Percentiles rank a stretch among this genome's conserved stretches.
phyloP scores from a whole-genome alignment of 2,329 filamentous ascomycete species.

The Hymenoscyphus fructigenus region DNA sequence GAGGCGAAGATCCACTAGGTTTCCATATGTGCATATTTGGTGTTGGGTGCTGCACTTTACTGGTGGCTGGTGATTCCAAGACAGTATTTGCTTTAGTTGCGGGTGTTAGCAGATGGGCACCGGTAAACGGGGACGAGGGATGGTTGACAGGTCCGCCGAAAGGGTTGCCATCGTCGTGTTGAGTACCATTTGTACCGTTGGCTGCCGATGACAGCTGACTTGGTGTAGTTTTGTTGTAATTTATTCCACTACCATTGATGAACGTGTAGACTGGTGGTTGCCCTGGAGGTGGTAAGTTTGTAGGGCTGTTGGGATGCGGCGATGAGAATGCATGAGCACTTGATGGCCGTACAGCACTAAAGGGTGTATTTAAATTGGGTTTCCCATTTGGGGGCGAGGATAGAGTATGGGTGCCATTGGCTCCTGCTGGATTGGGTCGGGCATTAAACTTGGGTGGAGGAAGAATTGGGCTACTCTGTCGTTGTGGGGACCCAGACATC shows the following conservation, averaged over 20 bases:
- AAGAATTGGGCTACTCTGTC: conserved; percentile 13
- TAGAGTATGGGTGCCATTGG: conserved; percentile 9
- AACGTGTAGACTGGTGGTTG: conserved; percentile 30
- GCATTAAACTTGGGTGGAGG: conserved; percentile 10
- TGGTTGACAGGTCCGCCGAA: conserved; percentile 30
- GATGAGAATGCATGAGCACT: conserved; percentile 36
- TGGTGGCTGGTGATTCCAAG: conserved; percentile 19
- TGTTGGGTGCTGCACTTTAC: conserved; percentile 14
- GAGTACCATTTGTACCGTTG: conserved; percentile 11
- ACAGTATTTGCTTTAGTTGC: conserved; percentile 20
- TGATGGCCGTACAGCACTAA: conserved; percentile 21
- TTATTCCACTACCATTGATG: conserved; percentile 27
- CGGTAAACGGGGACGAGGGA: conserved; percentile 33
- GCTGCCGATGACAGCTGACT: conserved; percentile 3
- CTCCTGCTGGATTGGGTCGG: conserved; percentile 1
- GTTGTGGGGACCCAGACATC: conserved; percentile 16
- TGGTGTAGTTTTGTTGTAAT: conserved; percentile 12
- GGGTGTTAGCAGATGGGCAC: conserved; percentile 33
- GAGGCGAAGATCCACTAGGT: conserved; percentile 21
- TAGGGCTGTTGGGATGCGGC: conserved; percentile 35
- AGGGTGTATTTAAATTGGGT: conserved; percentile 11
- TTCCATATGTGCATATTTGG: conserved; percentile 17
- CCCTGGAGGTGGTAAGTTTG: conserved; percentile 35
- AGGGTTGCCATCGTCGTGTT: conserved; percentile 21
- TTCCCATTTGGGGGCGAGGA: conserved; percentile 20